A percentile compares a stretch with the other conserved stretches of the same genome.
Conservation (phyloP, 192 early-diverging fungal species). For the Dissophora ornata region DNA sequence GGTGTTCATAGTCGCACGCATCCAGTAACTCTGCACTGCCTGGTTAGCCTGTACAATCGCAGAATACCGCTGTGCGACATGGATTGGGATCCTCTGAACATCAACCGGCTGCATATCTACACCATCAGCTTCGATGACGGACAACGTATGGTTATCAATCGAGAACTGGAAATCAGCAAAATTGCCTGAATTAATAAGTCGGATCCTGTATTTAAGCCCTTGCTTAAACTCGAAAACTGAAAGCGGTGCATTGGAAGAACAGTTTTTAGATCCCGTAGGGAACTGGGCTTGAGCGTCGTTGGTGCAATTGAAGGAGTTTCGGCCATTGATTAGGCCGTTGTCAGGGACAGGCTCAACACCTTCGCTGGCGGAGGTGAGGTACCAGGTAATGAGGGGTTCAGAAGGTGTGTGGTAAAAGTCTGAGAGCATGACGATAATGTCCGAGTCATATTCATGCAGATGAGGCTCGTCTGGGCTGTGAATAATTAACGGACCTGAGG, state of each 20-base stretch:
- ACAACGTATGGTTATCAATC: slow-evolving; percentile 54
- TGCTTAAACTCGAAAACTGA: slow-evolving; percentile 27
- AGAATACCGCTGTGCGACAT: slow-evolving; percentile 59
- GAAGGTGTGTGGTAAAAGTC: slow-evolving; percentile 47
- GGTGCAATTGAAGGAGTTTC: slow-evolving; percentile 27
- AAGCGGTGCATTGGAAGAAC: slow-evolving; percentile 6
- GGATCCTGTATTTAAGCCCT: slow-evolving; percentile 40
- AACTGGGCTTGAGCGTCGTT: slow-evolving; percentile 5
- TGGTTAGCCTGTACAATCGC: slow-evolving; percentile 56
- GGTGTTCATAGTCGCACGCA: slow-evolving; percentile 41
- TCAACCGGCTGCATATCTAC: slow-evolving; percentile 31
- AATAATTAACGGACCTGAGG: slow-evolving; percentile 19
- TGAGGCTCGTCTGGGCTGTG: slow-evolving; percentile 42
- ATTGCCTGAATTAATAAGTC: slow-evolving; percentile 49
- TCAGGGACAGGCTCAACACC: slow-evolving; percentile 46
- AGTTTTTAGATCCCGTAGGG: slow-evolving; percentile 2
- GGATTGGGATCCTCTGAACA: slow-evolving; percentile 39
- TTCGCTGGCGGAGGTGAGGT: slow-evolving; percentile 35
- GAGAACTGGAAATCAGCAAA: slow-evolving; percentile 49
- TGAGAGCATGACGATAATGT: slow-evolving; percentile 54
- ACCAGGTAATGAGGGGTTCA: slow-evolving; percentile 34
- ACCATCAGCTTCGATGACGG: slow-evolving; percentile 57
- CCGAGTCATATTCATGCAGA: slow-evolving; percentile 48
- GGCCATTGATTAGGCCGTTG: slow-evolving; percentile 29
- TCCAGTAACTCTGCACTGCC: slow-evolving; percentile 50